phyloP scores from a whole-genome alignment of 129 eudicot genomes.

The Flaveria sonorensis region DNA sequence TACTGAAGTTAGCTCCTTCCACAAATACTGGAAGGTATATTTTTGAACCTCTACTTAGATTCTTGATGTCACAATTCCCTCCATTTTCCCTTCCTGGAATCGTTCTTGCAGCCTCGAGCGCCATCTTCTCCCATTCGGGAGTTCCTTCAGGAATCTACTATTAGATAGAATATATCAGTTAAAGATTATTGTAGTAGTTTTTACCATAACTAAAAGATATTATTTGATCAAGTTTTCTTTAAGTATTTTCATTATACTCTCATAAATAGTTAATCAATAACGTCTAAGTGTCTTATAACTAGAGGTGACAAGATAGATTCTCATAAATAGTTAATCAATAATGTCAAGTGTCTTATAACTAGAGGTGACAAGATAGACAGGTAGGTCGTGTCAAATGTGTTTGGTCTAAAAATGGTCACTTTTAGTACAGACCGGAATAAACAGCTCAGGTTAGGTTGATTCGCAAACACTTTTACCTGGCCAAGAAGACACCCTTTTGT shows the following conservation, averaged over 20 bases:
- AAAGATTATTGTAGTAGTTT: too few species aligned
- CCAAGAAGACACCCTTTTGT: conserved; percentile 90
- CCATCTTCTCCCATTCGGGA: conserved; percentile 85
- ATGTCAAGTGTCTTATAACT: too few species aligned
- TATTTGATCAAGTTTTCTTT: too few species aligned
- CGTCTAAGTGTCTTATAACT: too few species aligned
- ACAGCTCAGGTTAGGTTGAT: neutral
- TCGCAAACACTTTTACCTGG: conserved; percentile 47
- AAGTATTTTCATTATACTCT: too few species aligned
- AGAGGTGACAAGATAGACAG: neutral
- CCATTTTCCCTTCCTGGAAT: conserved; percentile 99
- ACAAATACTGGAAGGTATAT: conserved; percentile 96
- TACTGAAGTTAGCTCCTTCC: conserved; percentile 96
- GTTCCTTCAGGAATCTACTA: conserved; percentile 60
- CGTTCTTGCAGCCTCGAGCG: conserved; percentile 92
- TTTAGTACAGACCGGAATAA: neutral
- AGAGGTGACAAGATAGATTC: too few species aligned
- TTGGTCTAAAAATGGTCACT: neutral
- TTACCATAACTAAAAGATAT: too few species aligned
- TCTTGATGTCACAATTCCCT: conserved; percentile 96
- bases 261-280: too few species aligned
- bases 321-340: too few species aligned
- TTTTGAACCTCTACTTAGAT: conserved; percentile 91
- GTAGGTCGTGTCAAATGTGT: neutral
- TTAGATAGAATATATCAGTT: too few species aligned